A percentile compares a stretch with the other conserved stretches of the same genome.
Evolutionary conservation across 192 early-diverging fungal species (phyloP).

Genomic region (Podila epigama): DNA sequence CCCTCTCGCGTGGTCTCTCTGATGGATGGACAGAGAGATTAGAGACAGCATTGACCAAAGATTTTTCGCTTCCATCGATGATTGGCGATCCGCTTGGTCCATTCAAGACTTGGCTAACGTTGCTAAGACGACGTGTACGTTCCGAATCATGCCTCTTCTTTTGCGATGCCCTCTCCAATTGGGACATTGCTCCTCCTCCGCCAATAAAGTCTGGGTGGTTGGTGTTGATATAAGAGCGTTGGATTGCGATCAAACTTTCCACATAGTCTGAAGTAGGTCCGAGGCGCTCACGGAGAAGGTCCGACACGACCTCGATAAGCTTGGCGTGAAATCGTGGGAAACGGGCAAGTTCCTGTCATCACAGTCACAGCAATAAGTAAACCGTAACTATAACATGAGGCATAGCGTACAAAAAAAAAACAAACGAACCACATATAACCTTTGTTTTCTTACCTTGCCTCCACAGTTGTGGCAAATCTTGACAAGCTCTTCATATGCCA

Average conservation of each 20-base stretch:
- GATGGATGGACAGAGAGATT: conserved; percentile 50
- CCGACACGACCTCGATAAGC: conserved; percentile 79
- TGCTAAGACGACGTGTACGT: conserved; percentile 31
- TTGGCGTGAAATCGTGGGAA: conserved; percentile 79
- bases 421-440: too few species aligned
- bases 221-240: conserved; percentile 86
- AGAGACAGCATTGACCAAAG: conserved; percentile 14
- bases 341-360: conserved; percentile 69
- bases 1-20: conserved; percentile 52
- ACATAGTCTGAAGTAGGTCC: conserved; percentile 78
- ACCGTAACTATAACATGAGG: too few species aligned
- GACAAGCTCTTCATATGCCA: conserved; percentile 84
- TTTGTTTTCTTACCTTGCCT: conserved; percentile 57
- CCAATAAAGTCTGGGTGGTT: conserved; percentile 88
- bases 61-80: conserved; percentile 20
- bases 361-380: neutral
- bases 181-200: conserved; percentile 75
- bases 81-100: conserved; percentile 12
- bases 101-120: conserved; percentile 23
- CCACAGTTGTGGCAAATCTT: conserved; percentile 81
- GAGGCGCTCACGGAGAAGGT: conserved; percentile 76
- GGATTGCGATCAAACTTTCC: conserved; percentile 81
- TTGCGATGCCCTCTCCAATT: conserved; percentile 70
- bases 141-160: conserved; percentile 65
- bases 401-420: too few species aligned